A percentile compares a stretch with the other conserved stretches of the same genome.
These are phyloP conservation scores for Takashimella tepidaria DNA, from an alignment of 1,284 basidiomycete species.

Conservation along the genomic window DNA sequence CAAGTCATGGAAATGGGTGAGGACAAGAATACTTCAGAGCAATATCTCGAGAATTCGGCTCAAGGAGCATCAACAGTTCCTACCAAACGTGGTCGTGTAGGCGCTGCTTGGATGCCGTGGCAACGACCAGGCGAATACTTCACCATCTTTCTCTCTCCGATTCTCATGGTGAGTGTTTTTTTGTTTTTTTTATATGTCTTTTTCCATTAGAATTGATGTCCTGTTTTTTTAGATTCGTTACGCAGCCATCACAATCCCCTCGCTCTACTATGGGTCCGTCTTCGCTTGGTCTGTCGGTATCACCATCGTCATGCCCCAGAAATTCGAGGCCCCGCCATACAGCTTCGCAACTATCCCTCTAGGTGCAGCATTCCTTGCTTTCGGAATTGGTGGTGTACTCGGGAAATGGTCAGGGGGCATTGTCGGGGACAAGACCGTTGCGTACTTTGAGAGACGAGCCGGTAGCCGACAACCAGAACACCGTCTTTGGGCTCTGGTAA, in stretches of 20 bases:
- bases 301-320: conserved; percentile 38
- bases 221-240: conserved; percentile 10
- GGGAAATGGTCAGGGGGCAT: conserved; percentile 43
- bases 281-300: conserved; percentile 43
- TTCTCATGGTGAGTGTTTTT: conserved; percentile 20
- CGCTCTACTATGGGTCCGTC: conserved; percentile 41
- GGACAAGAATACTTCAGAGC: not conserved
- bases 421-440: conserved; percentile 33
- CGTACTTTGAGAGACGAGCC: conserved; percentile 27
- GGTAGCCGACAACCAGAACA: conserved; percentile 43
- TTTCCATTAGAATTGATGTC: conserved; percentile 12
- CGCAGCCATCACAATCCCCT: conserved; percentile 27
- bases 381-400: conserved; percentile 36
- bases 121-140: conserved; percentile 33
- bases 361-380: conserved; percentile 40
- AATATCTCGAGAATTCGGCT: not conserved
- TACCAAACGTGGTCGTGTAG: conserved; percentile 18
- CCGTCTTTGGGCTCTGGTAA: conserved; percentile 38
- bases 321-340: conserved; percentile 40
- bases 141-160: conserved; percentile 25
- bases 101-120: conserved; percentile 41
- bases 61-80: not conserved
- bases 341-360: conserved; percentile 30
- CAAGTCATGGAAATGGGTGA: not conserved
- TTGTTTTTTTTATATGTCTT: not conserved